A percentile compares a stretch with the other conserved stretches of the same genome.
Conservation (phyloP, 164 flowering plant genomes). For the Buxus sempervirens region DNA sequence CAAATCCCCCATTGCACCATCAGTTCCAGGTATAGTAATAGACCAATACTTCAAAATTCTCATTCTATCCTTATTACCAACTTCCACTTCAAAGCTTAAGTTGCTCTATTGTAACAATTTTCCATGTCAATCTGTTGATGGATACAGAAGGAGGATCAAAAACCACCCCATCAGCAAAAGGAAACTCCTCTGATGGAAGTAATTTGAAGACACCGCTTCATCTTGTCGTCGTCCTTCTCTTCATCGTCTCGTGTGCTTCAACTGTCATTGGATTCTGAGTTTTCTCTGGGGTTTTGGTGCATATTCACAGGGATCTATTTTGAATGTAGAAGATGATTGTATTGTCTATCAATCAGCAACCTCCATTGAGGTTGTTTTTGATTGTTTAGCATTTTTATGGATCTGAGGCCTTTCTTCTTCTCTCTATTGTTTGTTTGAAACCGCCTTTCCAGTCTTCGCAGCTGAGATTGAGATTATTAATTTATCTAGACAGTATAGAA, state of each 20-base stretch:
- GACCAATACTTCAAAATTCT: no score
- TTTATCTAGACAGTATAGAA: no score
- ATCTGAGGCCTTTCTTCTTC: background rate
- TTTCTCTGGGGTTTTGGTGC: background rate
- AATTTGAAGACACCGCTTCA: conserved; percentile 5
- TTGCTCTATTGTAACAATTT: background rate
- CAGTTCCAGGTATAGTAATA: background rate
- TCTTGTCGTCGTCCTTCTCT: conserved; percentile 9
- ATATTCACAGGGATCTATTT: background rate
- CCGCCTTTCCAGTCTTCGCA: no score
- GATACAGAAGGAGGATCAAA: conserved; percentile 19
- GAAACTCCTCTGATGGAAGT: background rate
- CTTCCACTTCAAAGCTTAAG: no score
- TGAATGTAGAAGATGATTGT: background rate
- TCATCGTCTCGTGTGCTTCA: conserved; percentile 8
- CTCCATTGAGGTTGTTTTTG: background rate
- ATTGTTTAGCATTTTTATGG: background rate
- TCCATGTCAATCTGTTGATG: background rate
- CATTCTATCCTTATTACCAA: no score
- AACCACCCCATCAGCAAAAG: background rate
- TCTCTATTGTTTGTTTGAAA: background rate
- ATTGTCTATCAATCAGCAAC: background rate
- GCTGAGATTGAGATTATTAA: no score
- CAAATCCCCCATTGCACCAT: conserved; percentile 9
- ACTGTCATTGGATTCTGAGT: conserved; percentile 8